Evolutionary conservation across 257 asterid species (phyloP).

Genomic region (Agastache rugosa): DNA sequence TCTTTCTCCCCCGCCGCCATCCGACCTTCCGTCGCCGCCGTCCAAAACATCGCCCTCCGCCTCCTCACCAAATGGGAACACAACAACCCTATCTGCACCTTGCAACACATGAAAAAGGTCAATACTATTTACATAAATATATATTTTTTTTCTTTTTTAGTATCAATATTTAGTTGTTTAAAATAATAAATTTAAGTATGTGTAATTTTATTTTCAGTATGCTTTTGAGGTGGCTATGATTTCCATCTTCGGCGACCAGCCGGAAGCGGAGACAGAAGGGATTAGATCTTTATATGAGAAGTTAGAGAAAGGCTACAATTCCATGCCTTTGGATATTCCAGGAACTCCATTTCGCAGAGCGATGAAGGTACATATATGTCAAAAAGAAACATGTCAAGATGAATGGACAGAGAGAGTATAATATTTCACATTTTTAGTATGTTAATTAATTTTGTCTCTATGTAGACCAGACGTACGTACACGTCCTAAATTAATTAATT

Average conservation of each 20-base stretch:
- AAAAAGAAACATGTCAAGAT: too few species aligned
- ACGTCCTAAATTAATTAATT: background rate
- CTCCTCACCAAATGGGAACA: constrained; percentile 56
- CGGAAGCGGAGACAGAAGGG: constrained; percentile 49
- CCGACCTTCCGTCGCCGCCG: constrained; percentile 41
- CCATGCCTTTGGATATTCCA: constrained; percentile 68
- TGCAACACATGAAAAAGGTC: constrained; percentile 70
- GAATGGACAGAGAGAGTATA: too few species aligned
- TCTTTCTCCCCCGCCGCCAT: constrained; percentile 57
- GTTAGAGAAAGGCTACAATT: constrained; percentile 75
- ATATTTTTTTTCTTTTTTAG: too few species aligned
- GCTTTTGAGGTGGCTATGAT: constrained; percentile 80
- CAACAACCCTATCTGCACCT: constrained; percentile 40
- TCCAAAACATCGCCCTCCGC: constrained; percentile 49
- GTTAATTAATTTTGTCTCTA: constrained; percentile 12
- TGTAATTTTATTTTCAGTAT: constrained; percentile 40
- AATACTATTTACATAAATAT: background rate
- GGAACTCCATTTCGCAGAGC: constrained; percentile 63
- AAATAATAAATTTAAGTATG: too few species aligned
- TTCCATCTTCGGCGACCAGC: constrained; percentile 52
- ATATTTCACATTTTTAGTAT: too few species aligned
- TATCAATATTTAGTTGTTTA: too few species aligned
- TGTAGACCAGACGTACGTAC: constrained; percentile 17
- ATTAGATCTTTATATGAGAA: constrained; percentile 49
- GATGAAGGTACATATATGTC: constrained; percentile 74